Evolutionary conservation across 495 filamentous ascomycete species (phyloP).

Genomic region (Cercophora scortea): DNA sequence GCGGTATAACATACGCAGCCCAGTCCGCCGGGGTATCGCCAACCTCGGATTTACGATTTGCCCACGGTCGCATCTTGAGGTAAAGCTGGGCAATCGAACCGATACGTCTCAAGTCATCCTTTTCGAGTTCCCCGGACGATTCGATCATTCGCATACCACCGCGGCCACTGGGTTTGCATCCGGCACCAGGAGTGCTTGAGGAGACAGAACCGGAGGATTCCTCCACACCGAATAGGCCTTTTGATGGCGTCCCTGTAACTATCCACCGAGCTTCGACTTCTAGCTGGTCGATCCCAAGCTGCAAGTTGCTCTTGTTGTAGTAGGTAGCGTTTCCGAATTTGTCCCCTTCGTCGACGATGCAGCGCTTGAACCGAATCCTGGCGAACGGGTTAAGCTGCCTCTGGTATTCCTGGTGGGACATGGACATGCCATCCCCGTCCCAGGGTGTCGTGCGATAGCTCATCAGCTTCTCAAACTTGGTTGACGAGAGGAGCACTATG

Average conservation of each 20-base stretch:
- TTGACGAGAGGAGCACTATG: conserved; percentile 68
- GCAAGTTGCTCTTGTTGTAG: conserved; percentile 54
- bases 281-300: conserved; percentile 58
- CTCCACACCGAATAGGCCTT: conserved; percentile 64
- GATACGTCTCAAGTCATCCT: conserved; percentile 67
- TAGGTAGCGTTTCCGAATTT: conserved; percentile 54
- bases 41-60: conserved; percentile 22
- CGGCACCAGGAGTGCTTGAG: neutral
- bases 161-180: neutral
- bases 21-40: conserved; percentile 49
- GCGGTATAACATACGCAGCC: conserved; percentile 66
- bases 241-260: conserved; percentile 84
- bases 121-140: conserved; percentile 42
- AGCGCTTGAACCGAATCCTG: conserved; percentile 69
- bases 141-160: conserved; percentile 2
- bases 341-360: conserved; percentile 91
- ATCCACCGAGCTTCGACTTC: conserved; percentile 75
- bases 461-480: conserved; percentile 65
- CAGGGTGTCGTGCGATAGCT: conserved; percentile 14
- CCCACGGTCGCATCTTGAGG: conserved; percentile 72
- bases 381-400: conserved; percentile 40
- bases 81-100: conserved; percentile 63
- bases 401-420: neutral
- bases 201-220: neutral
- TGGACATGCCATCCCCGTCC: conserved; percentile 2